phyloP scores from a whole-genome alignment of 1,284 basidiomycete species.

The Leccinum pseudoinsigne region DNA sequence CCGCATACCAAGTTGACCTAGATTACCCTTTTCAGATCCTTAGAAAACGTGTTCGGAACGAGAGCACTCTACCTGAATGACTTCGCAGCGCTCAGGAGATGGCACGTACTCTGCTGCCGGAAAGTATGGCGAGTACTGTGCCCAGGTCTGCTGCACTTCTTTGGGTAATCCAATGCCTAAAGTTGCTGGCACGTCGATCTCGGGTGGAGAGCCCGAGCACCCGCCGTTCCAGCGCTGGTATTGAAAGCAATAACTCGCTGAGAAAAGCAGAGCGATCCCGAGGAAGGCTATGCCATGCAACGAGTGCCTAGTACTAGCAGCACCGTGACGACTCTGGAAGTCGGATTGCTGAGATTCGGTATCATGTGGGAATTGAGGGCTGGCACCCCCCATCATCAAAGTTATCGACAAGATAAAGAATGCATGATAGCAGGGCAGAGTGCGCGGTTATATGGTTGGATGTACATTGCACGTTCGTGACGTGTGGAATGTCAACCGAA shows the following conservation, averaged over 20 bases:
- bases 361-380: not conserved
- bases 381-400: not conserved
- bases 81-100: slow-evolving; percentile 49
- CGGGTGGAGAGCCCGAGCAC: not conserved
- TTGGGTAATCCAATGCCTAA: slow-evolving; percentile 17
- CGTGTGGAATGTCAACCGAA: slow-evolving; percentile 1
- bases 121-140: slow-evolving; percentile 60
- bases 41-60: not conserved
- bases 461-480: slow-evolving; percentile 33
- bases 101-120: slow-evolving; percentile 46
- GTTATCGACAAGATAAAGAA: not conserved
- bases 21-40: not conserved
- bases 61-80: slow-evolving; percentile 50
- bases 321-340: not conserved
- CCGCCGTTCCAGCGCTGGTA: slow-evolving; percentile 7
- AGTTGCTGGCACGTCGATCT: not conserved
- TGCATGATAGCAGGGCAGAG: slow-evolving; percentile 8
- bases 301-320: not conserved
- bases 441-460: slow-evolving; percentile 12
- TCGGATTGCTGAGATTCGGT: not conserved
- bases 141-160: slow-evolving; percentile 45
- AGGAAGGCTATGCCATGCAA: not conserved
- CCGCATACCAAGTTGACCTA: slow-evolving; percentile 63
- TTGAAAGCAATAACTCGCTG: slow-evolving; percentile 13
- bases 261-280: slow-evolving; percentile 19